Evolutionary conservation across 2,329 filamentous ascomycete species (phyloP).

Genomic region (Westerdykella ornata): DNA sequence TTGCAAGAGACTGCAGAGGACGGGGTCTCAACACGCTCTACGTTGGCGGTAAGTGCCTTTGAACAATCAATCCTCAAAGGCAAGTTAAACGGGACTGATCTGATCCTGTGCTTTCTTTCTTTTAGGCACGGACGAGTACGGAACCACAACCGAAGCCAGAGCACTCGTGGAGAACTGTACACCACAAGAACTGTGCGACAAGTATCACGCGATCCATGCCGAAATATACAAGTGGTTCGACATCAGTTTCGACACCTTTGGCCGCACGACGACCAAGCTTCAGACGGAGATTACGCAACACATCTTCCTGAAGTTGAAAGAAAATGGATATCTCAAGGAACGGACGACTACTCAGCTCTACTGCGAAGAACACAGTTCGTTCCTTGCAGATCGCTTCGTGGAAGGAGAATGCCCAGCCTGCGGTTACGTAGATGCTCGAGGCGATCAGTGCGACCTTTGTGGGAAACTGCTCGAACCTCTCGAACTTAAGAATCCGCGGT

Average conservation of each 20-base stretch:
- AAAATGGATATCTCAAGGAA: slow-evolving; percentile 85
- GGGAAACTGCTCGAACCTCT: slow-evolving; percentile 44
- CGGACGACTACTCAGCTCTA: slow-evolving; percentile 82
- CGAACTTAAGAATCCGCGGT: slow-evolving; percentile 56
- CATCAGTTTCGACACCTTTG: slow-evolving; percentile 91
- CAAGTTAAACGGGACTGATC: too few species aligned
- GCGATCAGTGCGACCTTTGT: slow-evolving; percentile 51
- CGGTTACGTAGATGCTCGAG: slow-evolving; percentile 46
- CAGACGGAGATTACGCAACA: slow-evolving; percentile 91
- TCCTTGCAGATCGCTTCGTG: slow-evolving; percentile 57
- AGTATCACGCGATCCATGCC: slow-evolving; percentile 85
- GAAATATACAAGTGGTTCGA: slow-evolving; percentile 95
- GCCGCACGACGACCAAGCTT: slow-evolving; percentile 78
- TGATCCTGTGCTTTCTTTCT: too few species aligned
- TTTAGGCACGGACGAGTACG: slow-evolving; percentile 93
- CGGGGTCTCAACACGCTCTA: slow-evolving; percentile 74
- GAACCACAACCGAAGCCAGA: slow-evolving; percentile 92
- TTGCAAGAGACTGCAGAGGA: slow-evolving; percentile 64
- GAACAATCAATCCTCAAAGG: too few species aligned
- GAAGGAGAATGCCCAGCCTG: slow-evolving; percentile 74
- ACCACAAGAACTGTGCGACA: slow-evolving; percentile 78
- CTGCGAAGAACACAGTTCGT: slow-evolving; percentile 60
- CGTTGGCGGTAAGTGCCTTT: too few species aligned
- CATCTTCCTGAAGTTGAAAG: slow-evolving; percentile 79
- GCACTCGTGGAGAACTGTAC: slow-evolving; percentile 81